Evolutionary conservation across 768 basidiomycete genomes (phyloP).

Genomic region (Hydnomerulius pinastri): DNA sequence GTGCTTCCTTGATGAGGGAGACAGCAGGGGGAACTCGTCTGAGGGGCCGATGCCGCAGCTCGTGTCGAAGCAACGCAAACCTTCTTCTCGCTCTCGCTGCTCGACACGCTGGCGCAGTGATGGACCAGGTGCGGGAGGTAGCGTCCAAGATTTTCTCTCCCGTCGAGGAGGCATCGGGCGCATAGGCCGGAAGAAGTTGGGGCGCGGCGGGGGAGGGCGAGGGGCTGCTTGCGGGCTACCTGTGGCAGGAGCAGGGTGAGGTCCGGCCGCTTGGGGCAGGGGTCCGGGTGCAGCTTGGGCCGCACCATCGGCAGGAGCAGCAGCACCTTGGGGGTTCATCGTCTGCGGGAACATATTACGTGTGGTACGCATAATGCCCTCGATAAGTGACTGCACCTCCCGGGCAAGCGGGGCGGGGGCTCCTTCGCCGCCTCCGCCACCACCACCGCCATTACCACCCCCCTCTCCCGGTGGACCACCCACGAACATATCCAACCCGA

Average conservation of each 20-base stretch:
- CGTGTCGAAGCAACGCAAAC: slow-evolving; percentile 69
- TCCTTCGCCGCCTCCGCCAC: slow-evolving; percentile 13
- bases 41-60: slow-evolving; percentile 76
- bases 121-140: slow-evolving; percentile 64
- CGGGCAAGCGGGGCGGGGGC: slow-evolving; percentile 17
- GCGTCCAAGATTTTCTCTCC: slow-evolving; percentile 53
- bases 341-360: slow-evolving; percentile 25
- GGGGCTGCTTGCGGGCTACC: slow-evolving; percentile 20
- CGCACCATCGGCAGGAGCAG: not conserved
- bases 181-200: slow-evolving; percentile 25
- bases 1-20: slow-evolving; percentile 20
- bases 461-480: slow-evolving; percentile 17
- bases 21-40: slow-evolving; percentile 50
- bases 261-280: slow-evolving; percentile 4
- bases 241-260: slow-evolving; percentile 4
- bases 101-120: slow-evolving; percentile 77
- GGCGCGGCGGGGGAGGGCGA: slow-evolving; percentile 9
- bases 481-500: slow-evolving; percentile 44
- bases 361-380: slow-evolving; percentile 27
- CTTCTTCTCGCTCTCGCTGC: slow-evolving; percentile 68
- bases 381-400: slow-evolving; percentile 28
- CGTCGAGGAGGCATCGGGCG: slow-evolving; percentile 28
- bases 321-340: slow-evolving; percentile 15
- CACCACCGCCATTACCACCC: slow-evolving; percentile 12
- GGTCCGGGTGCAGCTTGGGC: slow-evolving; percentile 2